Evolutionary conservation across 108 stramenopile genomes (phyloP), one percentile per base, ranked within the genome.

Genomic region (Aureococcus anophagefferens): DNA sequence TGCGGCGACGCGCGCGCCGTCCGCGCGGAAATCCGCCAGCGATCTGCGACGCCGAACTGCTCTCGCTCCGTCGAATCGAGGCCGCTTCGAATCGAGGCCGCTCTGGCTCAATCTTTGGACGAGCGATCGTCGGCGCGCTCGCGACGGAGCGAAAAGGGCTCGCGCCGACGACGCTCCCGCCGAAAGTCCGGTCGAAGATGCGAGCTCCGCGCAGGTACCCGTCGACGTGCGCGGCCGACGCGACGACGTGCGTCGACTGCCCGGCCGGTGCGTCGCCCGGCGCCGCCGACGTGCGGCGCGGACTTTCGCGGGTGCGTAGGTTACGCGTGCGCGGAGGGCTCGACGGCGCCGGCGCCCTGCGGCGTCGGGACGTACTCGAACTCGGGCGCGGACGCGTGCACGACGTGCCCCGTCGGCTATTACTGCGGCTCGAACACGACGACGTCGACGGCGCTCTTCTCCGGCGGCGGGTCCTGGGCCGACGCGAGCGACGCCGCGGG

Each of bases 351-450:
- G 7, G 44, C 69, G 5, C 28, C 72, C 31, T 80, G 80, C 40
- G 65, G 37, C n/a, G 68, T 70, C 46, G 80, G 80, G 0, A 69
- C 63, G 32, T 78, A 73, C 73, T 74, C 46, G 32, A 18, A 51
- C 29, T 64, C 32, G 11, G 72, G 65, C 9, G 70, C 78, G 0
- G n/a, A 17, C 30, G 65, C 64, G 34, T 82, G 81, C 72, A 74
- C 76, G 3, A 34, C 63, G 11, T 84, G 83, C 73, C 71, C 78
- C 9, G 64, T 77, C 11, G 83, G 83, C 5, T 81, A 76, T 68
- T 79, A 73, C 72, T 83, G 73, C 46, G 68, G 72, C 35, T 74
- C 79, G 17, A 68, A 51, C 35, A 68, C 68, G 17, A 18, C 64
- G 25, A 63, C 77, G 30, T 62, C 64, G 65, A 51, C 59, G 11